phyloP scores from a whole-genome alignment of 169 alveolate species.

The Cryptosporidium canis region DNA sequence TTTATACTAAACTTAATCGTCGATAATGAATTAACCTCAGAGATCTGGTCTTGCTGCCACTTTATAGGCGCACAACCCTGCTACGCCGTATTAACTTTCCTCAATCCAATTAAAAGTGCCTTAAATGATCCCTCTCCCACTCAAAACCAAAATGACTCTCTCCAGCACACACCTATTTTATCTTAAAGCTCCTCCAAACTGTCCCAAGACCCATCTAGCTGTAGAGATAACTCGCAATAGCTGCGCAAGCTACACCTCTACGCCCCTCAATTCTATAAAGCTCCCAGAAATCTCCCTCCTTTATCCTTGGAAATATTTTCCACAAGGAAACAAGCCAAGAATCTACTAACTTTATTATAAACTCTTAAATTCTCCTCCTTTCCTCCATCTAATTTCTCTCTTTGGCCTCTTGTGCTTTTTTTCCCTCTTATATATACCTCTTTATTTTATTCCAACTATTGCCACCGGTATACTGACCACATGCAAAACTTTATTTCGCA shows the following conservation, averaged over 20 bases:
- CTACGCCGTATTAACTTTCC: too few species aligned
- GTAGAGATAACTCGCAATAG: too few species aligned
- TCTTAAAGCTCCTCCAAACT: too few species aligned
- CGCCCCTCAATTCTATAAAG: background rate
- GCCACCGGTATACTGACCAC: conserved; percentile 74
- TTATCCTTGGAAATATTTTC: background rate
- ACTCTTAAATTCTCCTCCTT: background rate
- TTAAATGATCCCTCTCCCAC: too few species aligned
- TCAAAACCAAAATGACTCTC: too few species aligned
- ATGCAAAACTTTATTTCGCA: conserved; percentile 62
- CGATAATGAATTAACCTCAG: background rate
- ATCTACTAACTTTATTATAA: background rate
- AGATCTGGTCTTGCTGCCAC: background rate
- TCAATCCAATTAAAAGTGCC: too few species aligned
- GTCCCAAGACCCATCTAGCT: too few species aligned
- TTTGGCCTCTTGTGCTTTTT: background rate
- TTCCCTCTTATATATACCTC: background rate
- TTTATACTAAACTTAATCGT: background rate
- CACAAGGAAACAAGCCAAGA: background rate
- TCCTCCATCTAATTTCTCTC: background rate
- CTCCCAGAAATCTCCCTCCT: background rate
- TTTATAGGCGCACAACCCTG: too few species aligned
- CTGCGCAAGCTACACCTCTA: too few species aligned
- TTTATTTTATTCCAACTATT: background rate
- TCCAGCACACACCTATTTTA: too few species aligned